Conservation (phyloP, 768 basidiomycete genomes). For the Tephrocybe rancida region DNA sequence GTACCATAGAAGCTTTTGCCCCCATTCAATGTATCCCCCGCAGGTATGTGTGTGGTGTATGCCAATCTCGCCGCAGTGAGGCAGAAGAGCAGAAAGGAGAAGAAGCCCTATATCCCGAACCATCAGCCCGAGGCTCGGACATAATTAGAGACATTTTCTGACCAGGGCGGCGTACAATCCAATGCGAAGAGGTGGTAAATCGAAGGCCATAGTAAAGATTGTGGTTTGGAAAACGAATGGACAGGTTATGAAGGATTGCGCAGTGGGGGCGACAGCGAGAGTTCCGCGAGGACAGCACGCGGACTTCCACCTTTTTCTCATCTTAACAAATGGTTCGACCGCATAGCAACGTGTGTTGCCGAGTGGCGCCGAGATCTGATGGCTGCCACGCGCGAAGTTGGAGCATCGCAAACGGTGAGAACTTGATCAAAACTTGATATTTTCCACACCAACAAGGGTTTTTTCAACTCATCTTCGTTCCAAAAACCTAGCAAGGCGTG, state of each 20-base stretch:
- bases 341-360: slow-evolving; percentile 3
- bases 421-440: too few species aligned
- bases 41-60: slow-evolving; percentile 57
- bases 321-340: neutral
- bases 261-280: slow-evolving; percentile 12
- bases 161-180: slow-evolving; percentile 22
- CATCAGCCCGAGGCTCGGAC: neutral
- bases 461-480: too few species aligned
- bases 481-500: too few species aligned
- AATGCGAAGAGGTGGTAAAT: slow-evolving; percentile 22
- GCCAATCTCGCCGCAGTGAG: slow-evolving; percentile 58
- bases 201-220: slow-evolving; percentile 21
- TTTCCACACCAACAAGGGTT: too few species aligned
- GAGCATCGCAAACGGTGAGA: too few species aligned
- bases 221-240: slow-evolving; percentile 2
- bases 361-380: slow-evolving; percentile 1
- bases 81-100: slow-evolving; percentile 40
- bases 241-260: slow-evolving; percentile 3
- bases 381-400: neutral
- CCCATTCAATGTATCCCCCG: slow-evolving; percentile 54
- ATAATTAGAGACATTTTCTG: neutral
- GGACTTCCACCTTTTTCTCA: slow-evolving; percentile 13
- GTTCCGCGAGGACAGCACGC: slow-evolving; percentile 7
- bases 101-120: slow-evolving; percentile 30
- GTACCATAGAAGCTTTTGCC: slow-evolving; percentile 60